Evolutionary conservation across 1,284 basidiomycete genomes (phyloP).

Genomic region (Cystobasidiaceae sp.): DNA sequence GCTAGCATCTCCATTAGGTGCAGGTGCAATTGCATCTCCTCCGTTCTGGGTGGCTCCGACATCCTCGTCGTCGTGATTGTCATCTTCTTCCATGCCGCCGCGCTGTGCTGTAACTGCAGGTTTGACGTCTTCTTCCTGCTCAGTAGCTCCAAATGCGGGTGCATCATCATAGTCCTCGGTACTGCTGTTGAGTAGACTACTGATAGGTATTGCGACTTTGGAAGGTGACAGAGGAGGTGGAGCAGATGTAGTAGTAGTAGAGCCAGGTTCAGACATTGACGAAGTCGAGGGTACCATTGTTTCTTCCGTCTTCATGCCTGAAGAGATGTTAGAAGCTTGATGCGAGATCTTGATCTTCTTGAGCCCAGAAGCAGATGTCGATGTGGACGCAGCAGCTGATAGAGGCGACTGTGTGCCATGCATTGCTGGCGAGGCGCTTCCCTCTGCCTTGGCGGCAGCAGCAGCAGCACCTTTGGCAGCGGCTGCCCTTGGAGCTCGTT

Average conservation of each 20-base stretch:
- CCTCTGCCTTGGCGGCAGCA: conserved; percentile 44
- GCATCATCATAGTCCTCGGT: not conserved
- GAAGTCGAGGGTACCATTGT: not conserved
- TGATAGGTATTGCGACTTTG: conserved; percentile 27
- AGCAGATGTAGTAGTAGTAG: not conserved
- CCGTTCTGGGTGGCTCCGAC: not conserved
- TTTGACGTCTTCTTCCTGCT: conserved; percentile 32
- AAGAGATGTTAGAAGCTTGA: not conserved
- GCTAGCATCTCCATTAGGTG: not conserved
- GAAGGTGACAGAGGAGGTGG: not conserved
- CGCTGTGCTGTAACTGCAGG: not conserved
- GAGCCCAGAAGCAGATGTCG: conserved; percentile 3
- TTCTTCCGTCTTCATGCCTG: not conserved
- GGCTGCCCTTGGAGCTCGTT: conserved; percentile 42
- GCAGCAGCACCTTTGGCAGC: conserved; percentile 42
- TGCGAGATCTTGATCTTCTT: conserved; percentile 16
- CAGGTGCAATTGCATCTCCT: not conserved
- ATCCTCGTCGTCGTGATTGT: conserved; percentile 27
- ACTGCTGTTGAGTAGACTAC: conserved; percentile 13
- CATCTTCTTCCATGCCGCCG: conserved; percentile 17
- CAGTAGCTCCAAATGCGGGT: conserved; percentile 38
- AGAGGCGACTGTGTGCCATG: not conserved
- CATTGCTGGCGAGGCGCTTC: conserved; percentile 35
- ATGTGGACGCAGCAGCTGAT: not conserved
- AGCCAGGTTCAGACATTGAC: not conserved